Evolutionary conservation across 805 yeast genomes (phyloP).

Genomic region (Candida nonsorbophila): DNA sequence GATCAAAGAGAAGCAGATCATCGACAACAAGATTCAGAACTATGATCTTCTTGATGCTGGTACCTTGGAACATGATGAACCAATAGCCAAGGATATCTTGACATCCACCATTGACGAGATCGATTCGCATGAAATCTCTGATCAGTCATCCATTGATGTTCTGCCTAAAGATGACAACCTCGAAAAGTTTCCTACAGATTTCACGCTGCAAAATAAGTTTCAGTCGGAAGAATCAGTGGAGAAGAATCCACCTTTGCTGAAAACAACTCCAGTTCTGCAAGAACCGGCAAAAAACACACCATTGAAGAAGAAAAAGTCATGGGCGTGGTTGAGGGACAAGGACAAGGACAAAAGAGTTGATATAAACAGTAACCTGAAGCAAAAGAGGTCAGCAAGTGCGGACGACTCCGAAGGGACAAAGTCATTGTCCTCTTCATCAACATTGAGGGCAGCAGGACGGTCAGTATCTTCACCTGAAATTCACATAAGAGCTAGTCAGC

Average conservation of each 20-base stretch:
- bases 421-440: not conserved
- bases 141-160: slow-evolving; percentile 7
- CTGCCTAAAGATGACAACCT: slow-evolving; percentile 2
- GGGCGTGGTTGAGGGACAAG: slow-evolving; percentile 30
- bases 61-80: not conserved
- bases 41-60: not conserved
- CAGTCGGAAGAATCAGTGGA: too few relatives aligned
- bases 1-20: slow-evolving; percentile 5
- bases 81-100: not conserved
- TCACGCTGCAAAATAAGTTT: too few relatives aligned
- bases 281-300: too few relatives aligned
- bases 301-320: slow-evolving; percentile 31
- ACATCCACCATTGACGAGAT: slow-evolving; percentile 4
- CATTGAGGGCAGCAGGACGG: slow-evolving; percentile 6
- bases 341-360: slow-evolving; percentile 12
- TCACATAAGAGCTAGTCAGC: slow-evolving; percentile 1
- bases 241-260: too few relatives aligned
- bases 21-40: not conserved
- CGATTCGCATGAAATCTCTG: slow-evolving; percentile 9
- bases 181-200: too few relatives aligned
- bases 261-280: too few relatives aligned
- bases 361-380: too few relatives aligned
- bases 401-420: slow-evolving; percentile 9
- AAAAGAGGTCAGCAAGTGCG: too few relatives aligned
- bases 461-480: slow-evolving; percentile 37